phyloP scores from a whole-genome alignment of 1,284 basidiomycete genomes.

The Ustilago cynodontis region DNA sequence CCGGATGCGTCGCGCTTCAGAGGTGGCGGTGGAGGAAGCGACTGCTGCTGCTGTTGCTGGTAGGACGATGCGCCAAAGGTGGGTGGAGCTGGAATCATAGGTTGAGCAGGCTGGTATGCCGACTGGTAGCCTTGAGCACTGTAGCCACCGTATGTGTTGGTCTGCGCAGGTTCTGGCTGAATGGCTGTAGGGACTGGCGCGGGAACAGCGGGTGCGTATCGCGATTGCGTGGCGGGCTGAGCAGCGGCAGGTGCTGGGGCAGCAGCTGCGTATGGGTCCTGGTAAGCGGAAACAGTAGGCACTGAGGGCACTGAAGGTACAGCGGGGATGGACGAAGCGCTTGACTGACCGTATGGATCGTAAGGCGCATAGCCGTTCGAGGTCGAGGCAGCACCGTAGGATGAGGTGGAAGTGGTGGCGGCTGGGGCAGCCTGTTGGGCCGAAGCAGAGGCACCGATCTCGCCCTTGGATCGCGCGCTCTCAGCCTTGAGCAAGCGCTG shows the following conservation, averaged over 20 bases:
- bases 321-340: conserved; percentile 27
- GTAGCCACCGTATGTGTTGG: conserved; percentile 36
- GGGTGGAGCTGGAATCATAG: conserved; percentile 69
- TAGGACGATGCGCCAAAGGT: conserved; percentile 64
- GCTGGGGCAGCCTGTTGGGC: conserved; percentile 14
- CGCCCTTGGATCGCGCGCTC: conserved; percentile 42
- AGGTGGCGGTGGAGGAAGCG: conserved; percentile 71
- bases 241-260: conserved; percentile 71
- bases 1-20: conserved; percentile 79
- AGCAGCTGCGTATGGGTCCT: conserved; percentile 40
- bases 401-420: conserved; percentile 18
- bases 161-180: conserved; percentile 33
- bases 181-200: conserved; percentile 33
- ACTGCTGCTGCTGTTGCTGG: conserved; percentile 44
- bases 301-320: conserved; percentile 42
- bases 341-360: conserved; percentile 32
- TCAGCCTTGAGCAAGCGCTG: conserved; percentile 56
- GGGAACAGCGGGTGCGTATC: conserved; percentile 73
- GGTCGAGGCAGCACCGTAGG: conserved; percentile 35
- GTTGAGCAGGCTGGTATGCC: conserved; percentile 52
- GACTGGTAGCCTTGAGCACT: conserved; percentile 69
- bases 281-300: conserved; percentile 32
- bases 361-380: conserved; percentile 46
- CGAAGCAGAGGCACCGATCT: conserved; percentile 18
- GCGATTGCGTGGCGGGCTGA: conserved; percentile 49